Conservation (phyloP, 1,284 basidiomycete species). For the Pisolithus thermaeus region DNA sequence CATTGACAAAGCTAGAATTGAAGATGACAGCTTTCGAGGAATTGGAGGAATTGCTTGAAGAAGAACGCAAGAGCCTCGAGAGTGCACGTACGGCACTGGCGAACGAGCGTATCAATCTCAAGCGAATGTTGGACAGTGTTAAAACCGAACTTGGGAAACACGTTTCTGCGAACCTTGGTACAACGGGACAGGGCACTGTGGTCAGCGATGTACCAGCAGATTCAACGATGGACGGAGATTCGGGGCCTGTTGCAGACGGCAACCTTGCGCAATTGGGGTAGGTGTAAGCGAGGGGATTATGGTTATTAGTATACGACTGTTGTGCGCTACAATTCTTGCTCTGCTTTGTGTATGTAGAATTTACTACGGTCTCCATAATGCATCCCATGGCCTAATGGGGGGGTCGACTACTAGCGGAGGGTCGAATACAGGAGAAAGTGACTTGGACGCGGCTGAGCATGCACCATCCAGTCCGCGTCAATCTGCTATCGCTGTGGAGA, state of each 20-base stretch:
- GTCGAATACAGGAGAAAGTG: constrained; percentile 24
- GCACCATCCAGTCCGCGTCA: constrained; percentile 11
- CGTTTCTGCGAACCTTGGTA: constrained; percentile 33
- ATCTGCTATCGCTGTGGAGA: constrained; percentile 13
- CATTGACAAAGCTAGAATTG: constrained; percentile 88
- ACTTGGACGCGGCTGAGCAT: constrained; percentile 10
- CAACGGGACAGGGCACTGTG: constrained; percentile 52
- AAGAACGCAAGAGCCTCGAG: constrained; percentile 74
- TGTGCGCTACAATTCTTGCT: constrained; percentile 10
- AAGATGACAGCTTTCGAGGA: constrained; percentile 92
- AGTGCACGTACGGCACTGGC: constrained; percentile 63
- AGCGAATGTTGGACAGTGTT: constrained; percentile 61
- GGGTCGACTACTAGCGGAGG: neutral
- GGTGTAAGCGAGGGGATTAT: constrained; percentile 11
- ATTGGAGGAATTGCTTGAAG: constrained; percentile 83
- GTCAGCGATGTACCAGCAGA: constrained; percentile 44
- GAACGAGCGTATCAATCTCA: constrained; percentile 58
- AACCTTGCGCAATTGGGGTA: constrained; percentile 39
- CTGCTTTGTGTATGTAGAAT: constrained; percentile 12
- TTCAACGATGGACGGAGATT: constrained; percentile 34
- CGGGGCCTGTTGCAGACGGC: constrained; percentile 41
- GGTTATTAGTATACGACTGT: constrained; percentile 23
- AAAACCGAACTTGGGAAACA: constrained; percentile 56
- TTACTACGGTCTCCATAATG: constrained; percentile 4
- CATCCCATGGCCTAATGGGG: no score